Base-by-base conservation (phyloP, 169 alveolate genomes). In the Plasmodium billcollinsi region DNA sequence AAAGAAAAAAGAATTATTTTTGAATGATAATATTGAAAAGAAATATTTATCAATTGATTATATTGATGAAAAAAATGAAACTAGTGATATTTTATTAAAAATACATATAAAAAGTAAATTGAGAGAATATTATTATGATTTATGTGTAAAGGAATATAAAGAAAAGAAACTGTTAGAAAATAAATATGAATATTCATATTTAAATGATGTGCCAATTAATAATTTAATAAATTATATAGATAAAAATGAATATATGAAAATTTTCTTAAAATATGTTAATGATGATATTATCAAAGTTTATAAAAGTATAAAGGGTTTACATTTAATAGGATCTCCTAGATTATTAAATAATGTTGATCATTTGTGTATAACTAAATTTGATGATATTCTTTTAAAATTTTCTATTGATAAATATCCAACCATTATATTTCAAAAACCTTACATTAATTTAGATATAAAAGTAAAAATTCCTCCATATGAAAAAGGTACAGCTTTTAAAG, bases 271-370 rank as follows among this genome's bases (percentile, higher is more conserved):
- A 29, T 47, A 69, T 56, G 66, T 83, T 11, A 52, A 83, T 69
- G 83, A 83, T 11, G 91, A 83, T 49, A 63, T 83, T 20, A 83
- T 83, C 56, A 69, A 24, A 73, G 83, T 83, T 56, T 83, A 83
- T 39, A 24, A 83, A 47, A 69, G 24, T 61, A 39, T 67, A 62
- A 83, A 83, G 0, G 70, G 70, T 6, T 63, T 83, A 69, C 83
- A 83, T 67, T 83, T 83, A 72, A 83, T 83, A 8, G 91, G 91
- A 3, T 26, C 80, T 21, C 91, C 91, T 18, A 67, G 85, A 58
- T 72, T 83, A 56, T 56, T 49, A 18, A 83, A 83, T 29, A 83
- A 67, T 2, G 70, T 69, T 83, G 80, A 69, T 49, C 91, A 83
- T 43, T n/a, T 83, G n/a, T 56, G 29, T 33, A 83, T 83, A 56